Conservation (phyloP, 805 yeast genomes). For the Zygoascus ofunaensis region DNA sequence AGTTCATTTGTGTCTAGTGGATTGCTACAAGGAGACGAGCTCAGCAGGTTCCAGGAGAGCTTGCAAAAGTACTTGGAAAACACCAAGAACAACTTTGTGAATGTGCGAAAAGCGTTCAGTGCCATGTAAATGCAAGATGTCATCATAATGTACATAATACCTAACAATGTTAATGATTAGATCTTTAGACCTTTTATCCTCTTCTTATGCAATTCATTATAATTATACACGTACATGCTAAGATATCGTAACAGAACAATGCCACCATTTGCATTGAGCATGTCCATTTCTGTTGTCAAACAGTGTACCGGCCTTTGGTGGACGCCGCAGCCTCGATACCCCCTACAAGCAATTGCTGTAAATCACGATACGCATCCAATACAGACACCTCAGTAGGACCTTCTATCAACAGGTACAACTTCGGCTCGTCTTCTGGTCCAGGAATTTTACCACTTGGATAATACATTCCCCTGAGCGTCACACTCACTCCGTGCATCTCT, state of each 20-base stretch:
- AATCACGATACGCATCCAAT: slow-evolving; percentile 45
- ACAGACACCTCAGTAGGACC: slow-evolving; percentile 56
- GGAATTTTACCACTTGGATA: slow-evolving; percentile 55
- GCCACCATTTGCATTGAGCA: no score
- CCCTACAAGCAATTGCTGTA: slow-evolving; percentile 46
- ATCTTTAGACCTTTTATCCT: no score
- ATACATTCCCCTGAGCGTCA: slow-evolving; percentile 74
- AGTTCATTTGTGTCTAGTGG: slow-evolving; percentile 1
- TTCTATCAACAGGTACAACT: slow-evolving; percentile 69
- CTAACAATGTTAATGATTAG: no score
- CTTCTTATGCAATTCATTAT: no score
- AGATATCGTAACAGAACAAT: no score
- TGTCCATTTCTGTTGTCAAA: no score
- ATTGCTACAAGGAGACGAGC: background rate
- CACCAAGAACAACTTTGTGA: slow-evolving; percentile 1
- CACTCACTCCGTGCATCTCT: slow-evolving; percentile 64
- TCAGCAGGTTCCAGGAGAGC: background rate
- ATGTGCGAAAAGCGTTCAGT: background rate
- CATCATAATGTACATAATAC: no score
- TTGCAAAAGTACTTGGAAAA: background rate
- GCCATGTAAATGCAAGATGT: no score
- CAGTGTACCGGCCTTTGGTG: slow-evolving; percentile 29
- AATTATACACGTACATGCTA: no score
- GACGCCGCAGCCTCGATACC: slow-evolving; percentile 45
- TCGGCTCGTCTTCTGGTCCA: slow-evolving; percentile 48